Percentiles rank a stretch among this genome's conserved stretches.
Evolutionary conservation across 164 flowering plant genomes (phyloP).

Genomic region (Berberis thunbergii): DNA sequence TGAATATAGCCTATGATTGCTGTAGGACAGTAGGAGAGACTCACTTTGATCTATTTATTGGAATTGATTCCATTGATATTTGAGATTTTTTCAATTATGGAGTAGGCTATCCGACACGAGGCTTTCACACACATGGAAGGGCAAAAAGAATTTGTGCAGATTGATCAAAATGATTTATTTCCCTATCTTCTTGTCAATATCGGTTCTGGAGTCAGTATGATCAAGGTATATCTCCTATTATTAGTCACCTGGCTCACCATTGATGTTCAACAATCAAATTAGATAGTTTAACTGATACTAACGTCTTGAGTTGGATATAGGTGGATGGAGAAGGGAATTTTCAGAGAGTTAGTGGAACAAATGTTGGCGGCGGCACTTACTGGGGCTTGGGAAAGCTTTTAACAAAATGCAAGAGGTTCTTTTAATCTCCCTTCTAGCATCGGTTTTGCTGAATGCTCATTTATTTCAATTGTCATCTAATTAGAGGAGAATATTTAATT

Average conservation of each 20-base stretch:
- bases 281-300: too few species aligned
- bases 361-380: constrained; percentile 98
- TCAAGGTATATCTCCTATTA: constrained; percentile 53
- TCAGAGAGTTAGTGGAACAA: constrained; percentile 95
- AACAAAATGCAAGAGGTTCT: constrained; percentile 88
- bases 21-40: background rate
- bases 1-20: too few species aligned
- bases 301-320: constrained; percentile 28
- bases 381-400: constrained; percentile 93
- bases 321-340: constrained; percentile 94
- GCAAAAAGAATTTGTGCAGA: constrained; percentile 92
- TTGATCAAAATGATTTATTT: constrained; percentile 79
- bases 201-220: constrained; percentile 98
- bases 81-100: background rate
- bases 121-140: constrained; percentile 99
- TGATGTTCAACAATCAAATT: too few species aligned
- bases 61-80: background rate
- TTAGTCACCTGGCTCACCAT: background rate
- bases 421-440: background rate
- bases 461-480: background rate
- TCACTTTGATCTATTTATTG: background rate
- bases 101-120: constrained; percentile 95
- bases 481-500: background rate
- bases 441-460: background rate
- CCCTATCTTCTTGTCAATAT: constrained; percentile 96